Conservation (phyloP, 805 yeast genomes). For the Metschnikowia bowlesiae region DNA sequence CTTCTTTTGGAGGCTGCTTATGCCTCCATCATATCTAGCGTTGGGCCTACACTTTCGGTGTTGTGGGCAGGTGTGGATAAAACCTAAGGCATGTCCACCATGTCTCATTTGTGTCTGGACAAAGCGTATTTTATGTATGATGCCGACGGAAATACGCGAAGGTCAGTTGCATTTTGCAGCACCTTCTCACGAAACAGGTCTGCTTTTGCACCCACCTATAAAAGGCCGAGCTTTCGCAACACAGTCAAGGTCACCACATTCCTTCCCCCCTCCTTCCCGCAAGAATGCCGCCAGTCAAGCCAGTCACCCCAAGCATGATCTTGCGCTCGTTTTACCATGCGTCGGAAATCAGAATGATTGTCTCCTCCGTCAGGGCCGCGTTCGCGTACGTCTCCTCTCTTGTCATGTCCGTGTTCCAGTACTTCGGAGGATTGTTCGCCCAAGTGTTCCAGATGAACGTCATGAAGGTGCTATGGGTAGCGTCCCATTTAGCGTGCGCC, state of each 20-base stretch:
- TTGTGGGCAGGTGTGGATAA: too few species aligned
- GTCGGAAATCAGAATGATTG: constrained; percentile 7
- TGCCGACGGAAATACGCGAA: background rate
- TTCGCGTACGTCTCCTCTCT: background rate
- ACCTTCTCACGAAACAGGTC: background rate
- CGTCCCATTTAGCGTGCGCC: constrained; percentile 12
- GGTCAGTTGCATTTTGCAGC: background rate
- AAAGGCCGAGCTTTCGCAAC: background rate
- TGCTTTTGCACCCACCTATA: constrained; percentile 5
- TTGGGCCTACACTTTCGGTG: too few species aligned
- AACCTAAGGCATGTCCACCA: too few species aligned
- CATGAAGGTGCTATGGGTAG: constrained; percentile 10
- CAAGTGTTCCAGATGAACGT: constrained; percentile 5
- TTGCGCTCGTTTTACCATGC: constrained; percentile 8
- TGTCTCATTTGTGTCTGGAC: too few species aligned
- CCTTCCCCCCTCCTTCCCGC: background rate
- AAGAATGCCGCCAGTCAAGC: constrained; percentile 12
- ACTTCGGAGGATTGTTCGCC: background rate
- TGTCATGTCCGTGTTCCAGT: background rate
- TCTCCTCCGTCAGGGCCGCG: background rate
- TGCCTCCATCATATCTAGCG: too few species aligned
- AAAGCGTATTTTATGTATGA: background rate
- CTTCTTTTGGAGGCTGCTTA: too few species aligned
- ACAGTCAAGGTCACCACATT: background rate
- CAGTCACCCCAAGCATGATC: constrained; percentile 13